Evolutionary conservation across 2,329 filamentous ascomycete genomes (phyloP).

Genomic region (Penicillium sp.): DNA sequence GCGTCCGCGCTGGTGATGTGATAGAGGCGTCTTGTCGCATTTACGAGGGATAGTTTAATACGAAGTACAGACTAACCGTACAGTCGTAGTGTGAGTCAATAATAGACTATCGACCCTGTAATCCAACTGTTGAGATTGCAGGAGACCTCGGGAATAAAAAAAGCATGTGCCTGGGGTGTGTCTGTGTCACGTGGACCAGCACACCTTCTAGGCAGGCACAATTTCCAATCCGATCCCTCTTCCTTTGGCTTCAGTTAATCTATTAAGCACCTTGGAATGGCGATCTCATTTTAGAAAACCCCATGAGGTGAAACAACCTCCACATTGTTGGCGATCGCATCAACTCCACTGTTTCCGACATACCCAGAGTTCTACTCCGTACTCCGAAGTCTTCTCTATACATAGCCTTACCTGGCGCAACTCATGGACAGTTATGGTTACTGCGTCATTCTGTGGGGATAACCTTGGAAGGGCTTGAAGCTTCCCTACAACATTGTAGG

Average conservation of each 20-base stretch:
- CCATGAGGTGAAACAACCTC: background rate
- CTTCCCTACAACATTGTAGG: background rate
- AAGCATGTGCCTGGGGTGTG: conserved; percentile 2
- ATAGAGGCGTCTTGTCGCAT: background rate
- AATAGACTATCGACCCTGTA: background rate
- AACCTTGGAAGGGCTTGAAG: background rate
- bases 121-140: background rate
- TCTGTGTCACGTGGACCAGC: background rate
- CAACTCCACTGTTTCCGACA: background rate
- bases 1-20: background rate
- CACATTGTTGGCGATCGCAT: background rate
- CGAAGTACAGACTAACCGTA: background rate
- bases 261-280: background rate
- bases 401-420: background rate
- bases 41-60: background rate
- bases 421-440: background rate
- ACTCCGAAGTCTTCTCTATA: background rate
- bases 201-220: background rate
- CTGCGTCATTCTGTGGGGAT: background rate
- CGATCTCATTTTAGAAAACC: background rate
- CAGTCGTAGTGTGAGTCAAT: background rate
- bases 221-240: background rate
- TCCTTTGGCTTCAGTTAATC: background rate
- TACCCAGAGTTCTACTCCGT: background rate
- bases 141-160: background rate